Evolutionary conservation across 1,284 basidiomycete species (phyloP).

Genomic region (Irpex sp.): DNA sequence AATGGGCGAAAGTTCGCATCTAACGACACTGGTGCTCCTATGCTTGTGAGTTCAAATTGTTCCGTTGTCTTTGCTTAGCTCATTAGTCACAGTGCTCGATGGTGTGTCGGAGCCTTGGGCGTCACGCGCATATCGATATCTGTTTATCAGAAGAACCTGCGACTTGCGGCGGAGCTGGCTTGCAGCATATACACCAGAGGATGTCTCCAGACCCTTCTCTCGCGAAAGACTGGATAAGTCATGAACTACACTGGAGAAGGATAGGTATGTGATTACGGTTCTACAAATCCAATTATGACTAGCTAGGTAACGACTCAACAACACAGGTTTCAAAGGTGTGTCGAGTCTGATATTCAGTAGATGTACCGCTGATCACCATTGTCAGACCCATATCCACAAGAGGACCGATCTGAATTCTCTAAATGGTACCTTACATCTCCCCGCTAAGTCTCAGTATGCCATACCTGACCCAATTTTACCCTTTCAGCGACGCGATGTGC

Average conservation of each 20-base stretch:
- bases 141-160: constrained; percentile 40
- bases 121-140: constrained; percentile 55
- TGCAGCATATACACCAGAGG: constrained; percentile 41
- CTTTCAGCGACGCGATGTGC: constrained; percentile 54
- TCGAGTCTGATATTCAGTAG: too few species aligned
- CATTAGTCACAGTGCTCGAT: constrained; percentile 51
- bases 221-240: constrained; percentile 53
- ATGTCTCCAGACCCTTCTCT: constrained; percentile 42
- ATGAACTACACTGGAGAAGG: constrained; percentile 54
- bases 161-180: constrained; percentile 38
- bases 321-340: constrained; percentile 30
- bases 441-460: too few species aligned
- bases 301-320: too few species aligned
- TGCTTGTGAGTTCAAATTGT: constrained; percentile 42
- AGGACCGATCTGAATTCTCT: constrained; percentile 48
- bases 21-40: constrained; percentile 59
- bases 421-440: constrained; percentile 55
- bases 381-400: constrained; percentile 59
- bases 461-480: too few species aligned
- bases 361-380: too few species aligned
- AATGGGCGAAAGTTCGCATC: constrained; percentile 52
- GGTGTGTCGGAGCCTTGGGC: constrained; percentile 49
- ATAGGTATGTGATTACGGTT: constrained; percentile 48
- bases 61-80: too few species aligned
- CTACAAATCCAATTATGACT: too few species aligned